A percentile compares a stretch with the other conserved stretches of the same genome.
These are phyloP conservation scores for Pseudogymnoascus sp. DNA, from an alignment of 2,329 filamentous ascomycete genomes.

Conservation along the genomic window DNA sequence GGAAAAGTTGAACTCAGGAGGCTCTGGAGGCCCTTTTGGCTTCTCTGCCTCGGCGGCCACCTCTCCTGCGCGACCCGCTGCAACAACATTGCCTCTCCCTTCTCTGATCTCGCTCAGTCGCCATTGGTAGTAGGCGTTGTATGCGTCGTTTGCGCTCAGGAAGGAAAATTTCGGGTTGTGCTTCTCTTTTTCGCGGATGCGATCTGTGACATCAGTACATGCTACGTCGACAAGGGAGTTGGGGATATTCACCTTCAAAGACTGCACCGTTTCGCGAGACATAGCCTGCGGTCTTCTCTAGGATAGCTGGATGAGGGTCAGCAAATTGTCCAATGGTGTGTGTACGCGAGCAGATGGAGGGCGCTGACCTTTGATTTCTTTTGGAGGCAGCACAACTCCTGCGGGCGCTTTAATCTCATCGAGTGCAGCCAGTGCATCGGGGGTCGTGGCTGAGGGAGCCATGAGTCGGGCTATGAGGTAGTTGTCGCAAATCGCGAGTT, in stretches of 20 bases:
- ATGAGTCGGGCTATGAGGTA: constrained; percentile 14
- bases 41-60: constrained; percentile 50
- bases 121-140: constrained; percentile 86
- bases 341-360: constrained; percentile 25
- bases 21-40: constrained; percentile 74
- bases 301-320: constrained; percentile 42
- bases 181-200: constrained; percentile 76
- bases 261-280: constrained; percentile 60
- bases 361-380: constrained; percentile 62
- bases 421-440: constrained; percentile 44
- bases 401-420: constrained; percentile 70
- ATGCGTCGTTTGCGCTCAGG: constrained; percentile 69
- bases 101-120: constrained; percentile 76
- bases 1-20: constrained; percentile 83
- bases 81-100: constrained; percentile 71
- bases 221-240: constrained; percentile 12
- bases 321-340: constrained; percentile 12
- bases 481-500: constrained; percentile 3
- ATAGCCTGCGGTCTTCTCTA: constrained; percentile 94
- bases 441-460: constrained; percentile 35
- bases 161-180: constrained; percentile 89
- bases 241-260: constrained; percentile 47
- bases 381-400: constrained; percentile 75
- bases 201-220: constrained; percentile 42
- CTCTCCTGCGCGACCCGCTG: constrained; percentile 66